These are phyloP conservation scores for Sporothrix pseudoabietina DNA, from an alignment of 2,329 filamentous ascomycete species.

Conservation along the genomic window DNA sequence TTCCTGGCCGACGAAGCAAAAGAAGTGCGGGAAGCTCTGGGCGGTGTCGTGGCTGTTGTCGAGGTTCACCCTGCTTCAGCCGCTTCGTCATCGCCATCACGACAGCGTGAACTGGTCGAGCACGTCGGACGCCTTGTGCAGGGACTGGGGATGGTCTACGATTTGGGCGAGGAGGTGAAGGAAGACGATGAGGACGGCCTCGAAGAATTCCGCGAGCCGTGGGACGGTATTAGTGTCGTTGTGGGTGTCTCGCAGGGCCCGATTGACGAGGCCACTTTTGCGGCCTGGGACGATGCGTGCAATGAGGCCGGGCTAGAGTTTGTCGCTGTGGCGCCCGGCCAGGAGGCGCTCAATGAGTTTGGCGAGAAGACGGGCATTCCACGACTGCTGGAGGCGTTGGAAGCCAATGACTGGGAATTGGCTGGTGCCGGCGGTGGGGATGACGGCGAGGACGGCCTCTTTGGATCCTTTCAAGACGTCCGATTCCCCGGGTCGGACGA, in stretches of 20 bases:
- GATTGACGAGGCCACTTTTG: conserved; percentile 44
- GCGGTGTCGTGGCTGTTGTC: conserved; percentile 61
- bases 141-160: conserved; percentile 53
- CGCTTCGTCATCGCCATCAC: background rate
- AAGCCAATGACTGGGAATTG: conserved; percentile 65
- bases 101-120: conserved; percentile 45
- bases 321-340: conserved; percentile 52
- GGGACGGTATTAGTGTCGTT: conserved; percentile 66
- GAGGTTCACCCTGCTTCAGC: conserved; percentile 38
- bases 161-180: conserved; percentile 51
- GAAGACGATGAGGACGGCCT: conserved; percentile 42
- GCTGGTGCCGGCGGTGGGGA: conserved; percentile 25
- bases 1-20: conserved; percentile 63
- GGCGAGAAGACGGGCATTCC: conserved; percentile 50
- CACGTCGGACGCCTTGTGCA: conserved; percentile 59
- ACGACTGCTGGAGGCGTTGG: conserved; percentile 61
- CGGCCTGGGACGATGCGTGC: conserved; percentile 64
- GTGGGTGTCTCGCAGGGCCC: conserved; percentile 54
- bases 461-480: conserved; percentile 15
- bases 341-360: conserved; percentile 55
- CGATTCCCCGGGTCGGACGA: conserved; percentile 36
- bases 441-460: conserved; percentile 36
- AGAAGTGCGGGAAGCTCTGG: conserved; percentile 64
- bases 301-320: conserved; percentile 63
- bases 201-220: conserved; percentile 47